These are phyloP conservation scores for Pisolithus orientalis DNA, from an alignment of 768 basidiomycete species.

Conservation along the genomic window DNA sequence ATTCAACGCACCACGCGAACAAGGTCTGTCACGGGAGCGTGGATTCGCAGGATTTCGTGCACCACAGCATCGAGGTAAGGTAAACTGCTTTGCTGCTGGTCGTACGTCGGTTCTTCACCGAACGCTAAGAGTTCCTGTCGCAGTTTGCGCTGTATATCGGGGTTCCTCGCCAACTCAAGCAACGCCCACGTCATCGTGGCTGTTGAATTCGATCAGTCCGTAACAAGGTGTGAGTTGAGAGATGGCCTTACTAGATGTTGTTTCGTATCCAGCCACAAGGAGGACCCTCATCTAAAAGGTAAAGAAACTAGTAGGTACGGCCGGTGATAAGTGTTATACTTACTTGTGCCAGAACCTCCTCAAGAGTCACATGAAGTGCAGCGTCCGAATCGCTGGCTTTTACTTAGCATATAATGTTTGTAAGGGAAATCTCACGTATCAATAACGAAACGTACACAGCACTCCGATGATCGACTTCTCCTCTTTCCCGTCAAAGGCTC, in stretches of 20 bases:
- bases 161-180: too few relatives aligned
- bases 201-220: not conserved
- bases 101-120: conserved; percentile 44
- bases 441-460: conserved; percentile 19
- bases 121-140: too few relatives aligned
- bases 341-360: conserved; percentile 23
- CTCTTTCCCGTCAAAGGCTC: conserved; percentile 6
- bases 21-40: conserved; percentile 33
- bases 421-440: not conserved
- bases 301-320: not conserved
- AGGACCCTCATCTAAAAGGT: conserved; percentile 12
- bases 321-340: not conserved
- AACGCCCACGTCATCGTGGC: not conserved
- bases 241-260: conserved; percentile 11
- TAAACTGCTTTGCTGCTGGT: conserved; percentile 41
- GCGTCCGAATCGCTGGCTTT: conserved; percentile 16
- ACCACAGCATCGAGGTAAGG: conserved; percentile 35
- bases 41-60: too few relatives aligned
- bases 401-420: conserved; percentile 28
- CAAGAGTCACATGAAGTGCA: conserved; percentile 16
- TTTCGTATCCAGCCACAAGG: conserved; percentile 17
- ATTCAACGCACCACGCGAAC: conserved; percentile 8
- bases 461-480: conserved; percentile 13
- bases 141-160: too few relatives aligned
- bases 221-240: too few relatives aligned